phyloP scores from a whole-genome alignment of 75 land plant genomes.

The Selaginella moellendorffii region DNA sequence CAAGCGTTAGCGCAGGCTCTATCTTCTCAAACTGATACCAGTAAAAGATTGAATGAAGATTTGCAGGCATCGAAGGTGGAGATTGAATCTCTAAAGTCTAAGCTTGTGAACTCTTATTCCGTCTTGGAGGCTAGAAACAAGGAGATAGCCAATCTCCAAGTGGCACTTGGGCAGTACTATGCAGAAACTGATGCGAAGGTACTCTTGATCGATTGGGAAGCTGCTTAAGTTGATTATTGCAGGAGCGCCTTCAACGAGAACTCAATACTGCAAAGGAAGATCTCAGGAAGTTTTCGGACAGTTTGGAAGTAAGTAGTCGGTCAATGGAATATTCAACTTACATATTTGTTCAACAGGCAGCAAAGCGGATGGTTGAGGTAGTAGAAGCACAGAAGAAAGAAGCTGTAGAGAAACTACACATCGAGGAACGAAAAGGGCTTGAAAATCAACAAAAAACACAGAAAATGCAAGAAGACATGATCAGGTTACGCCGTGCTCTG shows the following conservation, averaged over 20 bases:
- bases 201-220: not conserved
- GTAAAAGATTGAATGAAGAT: constrained; percentile 30
- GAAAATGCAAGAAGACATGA: constrained; percentile 79
- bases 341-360: constrained; percentile 33
- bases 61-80: constrained; percentile 45
- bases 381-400: constrained; percentile 50
- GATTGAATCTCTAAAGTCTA: constrained; percentile 39
- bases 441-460: constrained; percentile 40
- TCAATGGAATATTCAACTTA: not conserved
- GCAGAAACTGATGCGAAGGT: constrained; percentile 99
- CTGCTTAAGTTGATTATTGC: not conserved
- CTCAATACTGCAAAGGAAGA: constrained; percentile 56
- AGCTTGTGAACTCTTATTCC: constrained; percentile 41
- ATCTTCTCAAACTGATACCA: constrained; percentile 45
- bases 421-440: constrained; percentile 29
- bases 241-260: constrained; percentile 70
- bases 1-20: constrained; percentile 49
- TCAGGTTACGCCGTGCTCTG: constrained; percentile 64
- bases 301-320: constrained; percentile 38
- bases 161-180: constrained; percentile 91
- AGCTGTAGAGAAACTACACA: constrained; percentile 35
- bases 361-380: constrained; percentile 33
- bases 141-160: constrained; percentile 86
- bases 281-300: constrained; percentile 37
- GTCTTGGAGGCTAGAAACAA: constrained; percentile 59